Evolutionary conservation across 1,284 basidiomycete species (phyloP).

Genomic region (Ceratobasidium sp.): DNA sequence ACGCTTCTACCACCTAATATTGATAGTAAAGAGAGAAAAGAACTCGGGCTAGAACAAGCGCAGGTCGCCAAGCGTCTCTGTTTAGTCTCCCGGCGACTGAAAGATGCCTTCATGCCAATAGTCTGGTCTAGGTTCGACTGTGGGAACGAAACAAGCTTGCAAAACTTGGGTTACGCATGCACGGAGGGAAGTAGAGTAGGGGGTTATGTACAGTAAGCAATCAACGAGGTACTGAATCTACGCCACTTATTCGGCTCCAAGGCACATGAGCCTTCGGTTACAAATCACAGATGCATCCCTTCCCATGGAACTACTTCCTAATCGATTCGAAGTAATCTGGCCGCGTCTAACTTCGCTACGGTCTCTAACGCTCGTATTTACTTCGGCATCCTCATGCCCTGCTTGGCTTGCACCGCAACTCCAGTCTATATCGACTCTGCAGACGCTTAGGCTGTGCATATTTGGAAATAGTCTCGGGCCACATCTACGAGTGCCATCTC

Average conservation of each 20-base stretch:
- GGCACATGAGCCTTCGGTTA: conserved; percentile 11
- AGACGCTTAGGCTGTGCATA: conserved; percentile 8
- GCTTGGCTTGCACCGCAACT: conserved; percentile 13
- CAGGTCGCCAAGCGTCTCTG: conserved; percentile 17
- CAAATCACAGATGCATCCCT: background rate
- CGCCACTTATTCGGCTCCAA: background rate
- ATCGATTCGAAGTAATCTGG: conserved; percentile 22
- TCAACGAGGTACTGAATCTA: too few species aligned
- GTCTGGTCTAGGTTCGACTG: conserved; percentile 33
- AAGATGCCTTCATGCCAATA: background rate
- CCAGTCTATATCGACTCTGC: background rate
- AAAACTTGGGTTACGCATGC: conserved; percentile 6
- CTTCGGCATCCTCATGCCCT: conserved; percentile 2
- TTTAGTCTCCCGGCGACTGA: conserved; percentile 15
- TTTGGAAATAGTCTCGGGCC: conserved; percentile 21
- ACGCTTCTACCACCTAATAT: conserved; percentile 16
- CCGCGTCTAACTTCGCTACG: conserved; percentile 10
- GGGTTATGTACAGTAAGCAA: conserved; percentile 12
- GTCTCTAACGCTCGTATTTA: conserved; percentile 7
- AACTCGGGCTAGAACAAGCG: background rate
- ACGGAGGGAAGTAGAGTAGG: background rate
- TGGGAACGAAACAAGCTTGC: background rate
- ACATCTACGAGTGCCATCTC: background rate
- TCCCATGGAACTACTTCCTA: background rate
- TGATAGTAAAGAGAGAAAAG: background rate